Evolutionary conservation across 2,329 filamentous ascomycete species (phyloP).

Genomic region (Pyricularia pennisetigena): DNA sequence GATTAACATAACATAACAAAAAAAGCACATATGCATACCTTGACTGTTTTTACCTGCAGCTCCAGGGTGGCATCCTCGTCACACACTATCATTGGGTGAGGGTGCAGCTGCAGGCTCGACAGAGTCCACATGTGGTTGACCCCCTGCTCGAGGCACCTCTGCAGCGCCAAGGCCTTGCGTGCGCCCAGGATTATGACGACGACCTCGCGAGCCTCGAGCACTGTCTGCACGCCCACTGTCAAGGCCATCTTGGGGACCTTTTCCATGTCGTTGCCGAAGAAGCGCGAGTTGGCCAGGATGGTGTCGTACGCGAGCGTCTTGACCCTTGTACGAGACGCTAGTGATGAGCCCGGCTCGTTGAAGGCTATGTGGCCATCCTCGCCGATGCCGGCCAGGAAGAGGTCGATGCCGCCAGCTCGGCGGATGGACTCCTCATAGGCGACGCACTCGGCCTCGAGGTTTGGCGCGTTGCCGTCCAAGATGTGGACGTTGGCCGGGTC

Average conservation of each 20-base stretch:
- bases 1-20: neutral
- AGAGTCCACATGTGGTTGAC: constrained; percentile 77
- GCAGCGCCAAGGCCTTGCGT: constrained; percentile 62
- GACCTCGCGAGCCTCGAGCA: constrained; percentile 63
- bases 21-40: constrained; percentile 18
- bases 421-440: constrained; percentile 63
- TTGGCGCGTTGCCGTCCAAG: constrained; percentile 60
- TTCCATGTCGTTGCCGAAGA: constrained; percentile 56
- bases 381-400: constrained; percentile 69
- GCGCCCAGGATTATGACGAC: constrained; percentile 65
- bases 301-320: constrained; percentile 74
- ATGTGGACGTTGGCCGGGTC: constrained; percentile 61
- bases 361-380: constrained; percentile 74
- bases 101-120: constrained; percentile 63
- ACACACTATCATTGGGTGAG: constrained; percentile 62
- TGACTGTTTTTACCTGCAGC: constrained; percentile 55
- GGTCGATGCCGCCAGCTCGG: constrained; percentile 59
- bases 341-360: constrained; percentile 68
- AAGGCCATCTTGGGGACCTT: constrained; percentile 62
- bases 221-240: constrained; percentile 44
- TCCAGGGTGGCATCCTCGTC: constrained; percentile 63
- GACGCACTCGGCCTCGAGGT: constrained; percentile 62
- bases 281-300: constrained; percentile 64
- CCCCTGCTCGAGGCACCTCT: constrained; percentile 63
- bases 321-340: constrained; percentile 60